These are phyloP conservation scores for Penicillium palitans DNA, from an alignment of 2,329 filamentous ascomycete genomes.

Conservation along the genomic window DNA sequence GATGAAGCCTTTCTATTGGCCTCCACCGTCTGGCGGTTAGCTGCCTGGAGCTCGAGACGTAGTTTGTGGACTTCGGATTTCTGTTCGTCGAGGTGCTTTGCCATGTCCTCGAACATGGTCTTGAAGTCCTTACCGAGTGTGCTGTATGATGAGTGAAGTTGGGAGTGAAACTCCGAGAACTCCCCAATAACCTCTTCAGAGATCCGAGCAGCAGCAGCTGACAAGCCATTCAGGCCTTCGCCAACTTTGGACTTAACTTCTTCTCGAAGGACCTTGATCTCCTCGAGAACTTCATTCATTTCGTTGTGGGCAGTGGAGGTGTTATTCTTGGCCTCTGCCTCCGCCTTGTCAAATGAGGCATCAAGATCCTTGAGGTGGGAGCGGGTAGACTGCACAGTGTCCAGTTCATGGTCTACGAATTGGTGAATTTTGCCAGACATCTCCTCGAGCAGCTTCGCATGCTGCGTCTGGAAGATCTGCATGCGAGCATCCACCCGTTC, in stretches of 20 bases:
- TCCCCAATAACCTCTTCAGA: conserved; percentile 86
- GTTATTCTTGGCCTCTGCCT: conserved; percentile 61
- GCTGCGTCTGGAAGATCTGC: conserved; percentile 68
- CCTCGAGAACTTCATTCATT: conserved; percentile 87
- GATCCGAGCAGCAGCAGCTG: conserved; percentile 81
- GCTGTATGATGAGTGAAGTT: conserved; percentile 81
- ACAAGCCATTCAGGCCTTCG: conserved; percentile 79
- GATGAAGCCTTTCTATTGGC: conserved; percentile 67
- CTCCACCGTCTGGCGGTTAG: conserved; percentile 67
- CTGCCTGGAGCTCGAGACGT: conserved; percentile 68
- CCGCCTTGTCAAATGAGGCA: conserved; percentile 65
- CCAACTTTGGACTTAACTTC: conserved; percentile 84
- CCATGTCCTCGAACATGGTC: conserved; percentile 75
- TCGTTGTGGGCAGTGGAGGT: conserved; percentile 66
- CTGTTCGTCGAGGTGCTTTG: conserved; percentile 72
- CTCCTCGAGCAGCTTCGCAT: conserved; percentile 66
- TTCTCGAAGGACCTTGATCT: conserved; percentile 86
- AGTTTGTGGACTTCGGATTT: conserved; percentile 73
- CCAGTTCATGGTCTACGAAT: conserved; percentile 75
- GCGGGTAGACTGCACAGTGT: conserved; percentile 69
- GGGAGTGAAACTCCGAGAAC: conserved; percentile 76
- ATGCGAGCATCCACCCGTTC: conserved; percentile 74
- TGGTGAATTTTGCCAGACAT: conserved; percentile 71
- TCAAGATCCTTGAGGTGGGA: conserved; percentile 69
- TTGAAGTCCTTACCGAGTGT: conserved; percentile 84